Evolutionary conservation across 768 basidiomycete genomes (phyloP), one percentile per base, ranked within the genome.

Genomic region (Boletus insuetus): DNA sequence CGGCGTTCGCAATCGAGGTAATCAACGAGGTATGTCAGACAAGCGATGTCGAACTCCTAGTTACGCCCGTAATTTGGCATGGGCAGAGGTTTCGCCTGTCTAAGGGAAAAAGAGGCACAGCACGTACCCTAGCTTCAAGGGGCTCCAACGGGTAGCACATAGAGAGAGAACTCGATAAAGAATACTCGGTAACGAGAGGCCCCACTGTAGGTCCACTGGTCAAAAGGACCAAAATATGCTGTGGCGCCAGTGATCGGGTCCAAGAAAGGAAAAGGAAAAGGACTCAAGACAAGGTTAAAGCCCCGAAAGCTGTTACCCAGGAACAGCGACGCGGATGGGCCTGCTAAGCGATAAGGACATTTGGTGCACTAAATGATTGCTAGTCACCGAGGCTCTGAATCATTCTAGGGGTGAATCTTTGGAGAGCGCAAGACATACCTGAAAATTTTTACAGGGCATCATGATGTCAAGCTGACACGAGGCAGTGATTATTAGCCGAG

Each of bases 401-500:
- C 29, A 46, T 54, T 62, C 56, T n/a, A 6, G 42, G 52, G 49
- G 46, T 5, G 16, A 9, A 29, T 29, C 26, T 29, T 29, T 29
- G 26, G 7, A 29, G 26, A 41, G 26, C 26, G 31, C 3, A 9
- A 38, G 55, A 41, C 50, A 58, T 58, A 55, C 40, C 47, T 40
- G 38, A 42, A 65, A 56, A 34, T 20, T 55, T 64, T 62, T 19
- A 24, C 32, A 19, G 41, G 40, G 16, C 14, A 32, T 10, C 14
- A 46, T 48, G 56, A 39, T 56, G 40, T 51, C 39, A 34, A 38
- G 8, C 14, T 34, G 51, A 49, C 54, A 66, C 41, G 54, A 56
- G 57, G 57, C 57, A 29, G 56, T 39, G 53, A 46, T 17, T 39
- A 45, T 67, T 65, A 68, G 55, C 63, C 63, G 63, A 62, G 48